Base-by-base conservation (phyloP, 1,284 basidiomycete species). In the Naganishia sp. region DNA sequence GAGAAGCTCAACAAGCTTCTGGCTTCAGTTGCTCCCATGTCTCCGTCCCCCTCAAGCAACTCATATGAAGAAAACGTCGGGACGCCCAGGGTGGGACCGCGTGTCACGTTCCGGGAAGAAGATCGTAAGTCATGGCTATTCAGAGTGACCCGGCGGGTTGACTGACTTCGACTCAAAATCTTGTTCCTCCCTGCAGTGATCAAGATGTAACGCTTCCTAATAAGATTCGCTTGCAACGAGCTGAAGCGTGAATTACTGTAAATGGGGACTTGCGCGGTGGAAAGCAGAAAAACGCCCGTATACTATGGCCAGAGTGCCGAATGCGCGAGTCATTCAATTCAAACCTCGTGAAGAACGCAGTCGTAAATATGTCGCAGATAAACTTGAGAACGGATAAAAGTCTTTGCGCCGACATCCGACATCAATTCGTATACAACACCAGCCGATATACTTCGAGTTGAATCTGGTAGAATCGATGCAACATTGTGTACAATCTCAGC, bases 61-160 rank as follows among this genome's bases (percentile, higher is more conserved):
- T 39, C 36, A 10, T 39, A 13, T 7, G 36, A 39, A 9, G 36
- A 39, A 7, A 39, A 39, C 36, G 9, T 39, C 36, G 59, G 48
- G 2, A 61, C 48, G 7, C 59, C 59, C 23, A 39, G 39, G 42
- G 42, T 11, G 11, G 36, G 36, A 2, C 16, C 18, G 31, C 15
- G 53, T 39, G 53, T 55, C 2, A 55, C 53, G 5, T 55, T 55
- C 16, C 53, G 39, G 15, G 53, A 55, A 31, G 15, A 36, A 11
- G 53, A 55, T 10, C n/a, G 53, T 55, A n/a, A 39, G 53, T 42
- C 16, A 31, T 36, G 28, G 28, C 10, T 15, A 31, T 48, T 2
- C 5, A 48, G 18, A n/a, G 7, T 48, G 9, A 18, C 11, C n/a
- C 18, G 45, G n/a, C 7, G 7, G 23, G 28, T 28, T 5, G 7